These are phyloP conservation scores for Podila minutissima DNA, from an alignment of 192 early-diverging fungal genomes.

Conservation along the genomic window DNA sequence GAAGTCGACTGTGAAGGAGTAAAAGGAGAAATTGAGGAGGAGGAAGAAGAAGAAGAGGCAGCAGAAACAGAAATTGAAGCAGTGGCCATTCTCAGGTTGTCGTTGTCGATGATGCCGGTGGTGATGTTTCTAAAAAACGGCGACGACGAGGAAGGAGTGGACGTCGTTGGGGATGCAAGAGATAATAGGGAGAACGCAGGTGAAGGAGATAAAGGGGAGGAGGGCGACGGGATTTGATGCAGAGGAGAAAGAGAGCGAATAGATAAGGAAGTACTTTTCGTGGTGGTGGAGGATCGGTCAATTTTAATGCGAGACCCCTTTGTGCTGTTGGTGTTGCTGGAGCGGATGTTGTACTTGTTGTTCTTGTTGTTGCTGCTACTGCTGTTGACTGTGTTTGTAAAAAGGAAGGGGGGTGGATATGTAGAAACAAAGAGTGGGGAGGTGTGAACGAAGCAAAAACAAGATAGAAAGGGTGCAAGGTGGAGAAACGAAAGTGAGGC, in stretches of 20 bases:
- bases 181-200: background rate
- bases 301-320: background rate
- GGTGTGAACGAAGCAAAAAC: background rate
- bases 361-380: background rate
- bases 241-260: background rate
- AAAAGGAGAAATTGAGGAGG: background rate
- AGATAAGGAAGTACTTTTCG: background rate
- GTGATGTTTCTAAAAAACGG: background rate
- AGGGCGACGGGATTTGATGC: background rate
- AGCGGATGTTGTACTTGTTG: background rate
- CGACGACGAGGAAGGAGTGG: background rate
- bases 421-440: background rate
- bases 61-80: slow-evolving; percentile 2
- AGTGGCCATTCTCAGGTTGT: background rate
- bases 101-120: background rate
- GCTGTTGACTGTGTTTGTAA: background rate
- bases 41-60: background rate
- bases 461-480: no score
- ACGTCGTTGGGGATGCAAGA: slow-evolving; percentile 1
- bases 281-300: background rate
- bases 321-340: background rate
- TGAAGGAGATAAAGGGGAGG: background rate
- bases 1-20: background rate
- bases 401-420: background rate
- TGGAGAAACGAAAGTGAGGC: no score